These are phyloP conservation scores for Carex myosuroides DNA, from an alignment of 176 grass and related monocot genomes.

Conservation along the genomic window DNA sequence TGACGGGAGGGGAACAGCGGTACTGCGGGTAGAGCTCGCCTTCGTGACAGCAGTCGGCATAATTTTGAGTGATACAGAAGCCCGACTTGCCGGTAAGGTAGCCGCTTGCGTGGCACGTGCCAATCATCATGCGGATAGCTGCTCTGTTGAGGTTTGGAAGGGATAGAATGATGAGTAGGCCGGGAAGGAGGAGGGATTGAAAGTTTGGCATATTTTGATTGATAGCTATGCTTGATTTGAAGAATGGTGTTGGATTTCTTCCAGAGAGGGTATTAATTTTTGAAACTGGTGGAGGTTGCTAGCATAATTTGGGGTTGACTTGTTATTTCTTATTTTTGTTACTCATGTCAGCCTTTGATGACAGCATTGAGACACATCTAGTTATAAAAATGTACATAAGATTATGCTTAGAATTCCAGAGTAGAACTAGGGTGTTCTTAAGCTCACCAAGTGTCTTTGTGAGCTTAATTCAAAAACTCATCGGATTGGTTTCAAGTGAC, in stretches of 20 bases:
- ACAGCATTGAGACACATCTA: too few species aligned
- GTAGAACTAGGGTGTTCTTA: too few species aligned
- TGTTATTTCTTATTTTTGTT: not conserved
- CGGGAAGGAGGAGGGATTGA: not conserved
- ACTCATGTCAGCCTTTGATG: too few species aligned
- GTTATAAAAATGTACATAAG: too few species aligned
- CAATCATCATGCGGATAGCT: not conserved
- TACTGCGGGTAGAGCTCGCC: slow-evolving; percentile 26
- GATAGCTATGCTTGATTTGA: not conserved
- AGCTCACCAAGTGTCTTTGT: too few species aligned
- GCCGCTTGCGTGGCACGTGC: slow-evolving; percentile 25
- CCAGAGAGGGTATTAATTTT: not conserved
- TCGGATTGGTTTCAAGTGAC: too few species aligned
- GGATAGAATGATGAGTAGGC: not conserved
- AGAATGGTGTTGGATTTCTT: not conserved
- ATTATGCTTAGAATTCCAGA: too few species aligned
- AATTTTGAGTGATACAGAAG: slow-evolving; percentile 17
- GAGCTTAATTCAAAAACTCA: too few species aligned
- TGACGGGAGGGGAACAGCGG: slow-evolving; percentile 37
- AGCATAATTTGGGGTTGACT: not conserved
- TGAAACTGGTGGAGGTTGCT: not conserved
- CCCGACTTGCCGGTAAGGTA: slow-evolving; percentile 25
- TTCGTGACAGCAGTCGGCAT: slow-evolving; percentile 13
- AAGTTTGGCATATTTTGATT: not conserved
- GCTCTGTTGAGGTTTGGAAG: slow-evolving; percentile 17